A percentile compares a stretch with the other conserved stretches of the same genome.
These are phyloP conservation scores for Murraya koenigii DNA, from an alignment of 345 rosid species.

Conservation along the genomic window DNA sequence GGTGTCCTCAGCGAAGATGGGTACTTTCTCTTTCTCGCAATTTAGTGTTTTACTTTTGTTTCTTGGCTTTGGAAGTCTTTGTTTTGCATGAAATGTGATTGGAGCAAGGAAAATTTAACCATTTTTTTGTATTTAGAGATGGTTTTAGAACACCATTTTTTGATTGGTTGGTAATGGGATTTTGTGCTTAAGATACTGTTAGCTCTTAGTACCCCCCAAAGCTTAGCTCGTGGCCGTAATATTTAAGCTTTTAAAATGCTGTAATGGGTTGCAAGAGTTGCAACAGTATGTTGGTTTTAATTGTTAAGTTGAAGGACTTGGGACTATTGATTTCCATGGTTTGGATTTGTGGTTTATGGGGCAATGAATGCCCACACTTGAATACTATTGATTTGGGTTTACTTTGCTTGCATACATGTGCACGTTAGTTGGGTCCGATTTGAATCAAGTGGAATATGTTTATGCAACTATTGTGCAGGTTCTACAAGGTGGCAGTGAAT, in stretches of 20 bases:
- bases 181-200: not conserved
- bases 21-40: conserved; percentile 35
- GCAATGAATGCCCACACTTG: not conserved
- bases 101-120: not conserved
- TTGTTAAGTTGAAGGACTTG: not conserved
- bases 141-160: not conserved
- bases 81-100: not conserved
- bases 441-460: conserved; percentile 4
- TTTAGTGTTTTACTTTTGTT: not conserved
- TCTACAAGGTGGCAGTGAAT: conserved; percentile 70
- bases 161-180: not conserved
- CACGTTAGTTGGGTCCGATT: conserved; percentile 1
- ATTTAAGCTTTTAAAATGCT: not conserved
- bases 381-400: not conserved
- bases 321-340: not conserved
- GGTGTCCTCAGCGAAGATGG: conserved; percentile 98
- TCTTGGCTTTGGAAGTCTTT: conserved; percentile 20
- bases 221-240: not conserved
- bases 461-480: conserved; percentile 43
- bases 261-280: not conserved
- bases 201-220: not conserved
- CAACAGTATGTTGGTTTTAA: not conserved
- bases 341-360: not conserved
- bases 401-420: not conserved
- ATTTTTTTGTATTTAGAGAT: not conserved